A percentile compares a stretch with the other conserved stretches of the same genome.
Evolutionary conservation across 1,284 basidiomycete genomes (phyloP).

Genomic region (Microbotryum lychnidis-dioicae): DNA sequence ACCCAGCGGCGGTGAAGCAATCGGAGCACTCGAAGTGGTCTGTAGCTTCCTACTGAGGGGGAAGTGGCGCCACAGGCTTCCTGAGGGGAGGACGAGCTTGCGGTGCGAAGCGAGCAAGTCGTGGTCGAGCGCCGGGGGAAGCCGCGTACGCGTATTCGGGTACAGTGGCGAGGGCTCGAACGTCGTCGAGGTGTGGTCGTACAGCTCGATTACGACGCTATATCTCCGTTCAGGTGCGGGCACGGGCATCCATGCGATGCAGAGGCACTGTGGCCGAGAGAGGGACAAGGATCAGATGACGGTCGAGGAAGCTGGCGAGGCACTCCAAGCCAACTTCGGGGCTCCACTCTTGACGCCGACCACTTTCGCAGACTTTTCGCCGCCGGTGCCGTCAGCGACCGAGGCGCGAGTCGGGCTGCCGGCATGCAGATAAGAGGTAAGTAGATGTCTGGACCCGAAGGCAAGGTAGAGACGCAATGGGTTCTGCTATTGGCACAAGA

Average conservation of each 20-base stretch:
- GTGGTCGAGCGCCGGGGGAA: constrained; percentile 28
- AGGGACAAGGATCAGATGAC: constrained; percentile 13
- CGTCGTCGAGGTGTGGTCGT: constrained; percentile 13
- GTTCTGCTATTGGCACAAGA: no score
- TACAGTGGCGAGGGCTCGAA: constrained; percentile 12
- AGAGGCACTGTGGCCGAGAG: constrained; percentile 13
- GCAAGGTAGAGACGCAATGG: no score
- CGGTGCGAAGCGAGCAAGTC: constrained; percentile 5
- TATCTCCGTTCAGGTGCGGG: background rate
- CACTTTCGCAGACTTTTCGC: no score
- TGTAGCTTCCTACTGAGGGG: constrained; percentile 16
- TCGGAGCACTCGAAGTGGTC: constrained; percentile 3
- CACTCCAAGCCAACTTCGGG: no score
- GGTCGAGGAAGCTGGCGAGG: no score
- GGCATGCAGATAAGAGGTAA: no score
- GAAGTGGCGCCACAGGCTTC: constrained; percentile 19
- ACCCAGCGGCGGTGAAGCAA: background rate
- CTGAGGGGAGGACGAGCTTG: constrained; percentile 12
- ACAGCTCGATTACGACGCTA: constrained; percentile 14
- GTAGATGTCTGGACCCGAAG: no score
- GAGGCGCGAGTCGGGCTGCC: no score
- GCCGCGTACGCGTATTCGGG: constrained; percentile 28
- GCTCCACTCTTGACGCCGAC: no score
- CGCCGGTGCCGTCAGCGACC: no score
- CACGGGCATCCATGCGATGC: background rate